Evolutionary conservation across 805 yeast species (phyloP), one percentile per base, ranked within the genome.

Genomic region (Candida sphagnicola): DNA sequence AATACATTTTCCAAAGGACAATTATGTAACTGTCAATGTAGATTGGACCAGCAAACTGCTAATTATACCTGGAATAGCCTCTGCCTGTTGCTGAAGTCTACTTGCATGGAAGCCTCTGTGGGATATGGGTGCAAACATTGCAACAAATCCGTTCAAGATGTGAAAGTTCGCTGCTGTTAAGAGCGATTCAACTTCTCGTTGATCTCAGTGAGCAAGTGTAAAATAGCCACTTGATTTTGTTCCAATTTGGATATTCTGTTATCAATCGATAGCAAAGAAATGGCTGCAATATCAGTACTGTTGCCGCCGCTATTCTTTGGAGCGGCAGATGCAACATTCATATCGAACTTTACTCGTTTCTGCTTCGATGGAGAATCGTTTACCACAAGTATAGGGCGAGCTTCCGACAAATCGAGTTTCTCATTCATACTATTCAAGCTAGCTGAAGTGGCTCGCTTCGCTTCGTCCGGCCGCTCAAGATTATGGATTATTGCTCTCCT

Each of bases 401-500:
- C n/a, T n/a, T n/a, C n/a, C n/a, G n/a, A 21, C 24, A 10, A 21
- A 21, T 21, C 24, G 24, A 6, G 6, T 6, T 21, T 21, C 10
- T 10, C 24, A 21, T 21, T 10, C 24, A 6, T 21, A 21, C 24
- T 21, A n/a, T n/a, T n/a, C n/a, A n/a, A n/a, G n/a, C n/a, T n/a
- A n/a, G n/a, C n/a, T n/a, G n/a, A n/a, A n/a, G n/a, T n/a, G n/a
- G n/a, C n/a, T n/a, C n/a, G n/a, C n/a, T 21, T 21, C 24, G 10
- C 24, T 10, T 21, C 24, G 24, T 21, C 24, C 40, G 37, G 40
- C 26, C 43, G 33, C 40, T 64, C 70, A 33, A 61, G 51, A 37
- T 59, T 57, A 25, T 43, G 47, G 12, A 64, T 64, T 19, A 47
- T 49, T 31, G 50, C 52, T 24, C 70, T 48, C 25, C 68, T 50